phyloP scores from a whole-genome alignment of 2,329 filamentous ascomycete species.

The Ophiocordyceps camponoti-rufipedis region DNA sequence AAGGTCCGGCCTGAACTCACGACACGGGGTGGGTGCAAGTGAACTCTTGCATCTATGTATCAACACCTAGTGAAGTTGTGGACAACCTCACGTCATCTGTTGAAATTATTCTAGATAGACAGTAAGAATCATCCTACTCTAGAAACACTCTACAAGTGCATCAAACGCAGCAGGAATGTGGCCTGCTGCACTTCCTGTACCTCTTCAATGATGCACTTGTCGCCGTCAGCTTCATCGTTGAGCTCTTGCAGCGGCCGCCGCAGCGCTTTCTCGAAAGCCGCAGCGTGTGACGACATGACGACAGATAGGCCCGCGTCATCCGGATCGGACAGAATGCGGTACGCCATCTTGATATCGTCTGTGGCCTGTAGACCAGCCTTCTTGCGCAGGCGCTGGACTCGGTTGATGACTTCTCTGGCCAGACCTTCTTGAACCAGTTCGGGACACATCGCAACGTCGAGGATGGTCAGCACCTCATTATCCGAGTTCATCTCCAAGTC shows the following conservation, averaged over 20 bases:
- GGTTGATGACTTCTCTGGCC: constrained; percentile 80
- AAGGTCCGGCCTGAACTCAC: too few species aligned
- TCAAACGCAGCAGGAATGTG: constrained; percentile 56
- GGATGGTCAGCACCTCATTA: constrained; percentile 73
- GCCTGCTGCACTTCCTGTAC: constrained; percentile 75
- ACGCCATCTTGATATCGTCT: constrained; percentile 93
- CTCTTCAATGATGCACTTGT: constrained; percentile 53
- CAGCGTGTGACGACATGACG: constrained; percentile 50
- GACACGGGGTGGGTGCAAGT: too few species aligned
- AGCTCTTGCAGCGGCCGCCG: constrained; percentile 50
- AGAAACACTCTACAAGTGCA: constrained; percentile 42
- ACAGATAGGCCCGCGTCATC: constrained; percentile 54
- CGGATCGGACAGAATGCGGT: constrained; percentile 61
- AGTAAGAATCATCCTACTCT: background rate
- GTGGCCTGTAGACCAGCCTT: constrained; percentile 80
- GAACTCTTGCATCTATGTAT: too few species aligned
- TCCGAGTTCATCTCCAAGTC: constrained; percentile 77
- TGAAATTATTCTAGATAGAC: too few species aligned
- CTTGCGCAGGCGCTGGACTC: constrained; percentile 84
- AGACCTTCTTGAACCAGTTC: constrained; percentile 79
- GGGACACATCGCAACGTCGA: constrained; percentile 68
- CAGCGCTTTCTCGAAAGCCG: constrained; percentile 57
- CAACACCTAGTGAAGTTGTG: too few species aligned
- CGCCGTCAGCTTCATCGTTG: constrained; percentile 6
- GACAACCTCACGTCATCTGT: too few species aligned